Percentiles rank a stretch among this genome's conserved stretches.
Evolutionary conservation across 192 early-diverging fungal genomes (phyloP).

Genomic region (Coemansia sp.): DNA sequence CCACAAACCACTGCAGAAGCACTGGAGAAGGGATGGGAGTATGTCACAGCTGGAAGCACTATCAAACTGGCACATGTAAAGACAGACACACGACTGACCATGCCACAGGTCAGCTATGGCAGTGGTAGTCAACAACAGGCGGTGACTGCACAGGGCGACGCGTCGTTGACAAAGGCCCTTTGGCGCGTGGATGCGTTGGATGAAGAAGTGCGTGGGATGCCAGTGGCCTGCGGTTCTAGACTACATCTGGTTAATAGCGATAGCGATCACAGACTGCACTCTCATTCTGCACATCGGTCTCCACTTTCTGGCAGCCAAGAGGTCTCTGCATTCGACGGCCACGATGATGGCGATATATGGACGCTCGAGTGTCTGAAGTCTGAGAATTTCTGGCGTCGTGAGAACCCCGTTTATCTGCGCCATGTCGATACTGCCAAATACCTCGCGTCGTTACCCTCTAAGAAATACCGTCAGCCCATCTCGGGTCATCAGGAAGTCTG

Average conservation of each 20-base stretch:
- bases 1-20: neutral
- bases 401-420: slow-evolving; percentile 26
- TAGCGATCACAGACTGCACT: slow-evolving; percentile 42
- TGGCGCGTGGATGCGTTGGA: slow-evolving; percentile 28
- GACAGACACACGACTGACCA: slow-evolving; percentile 26
- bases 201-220: slow-evolving; percentile 11
- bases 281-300: slow-evolving; percentile 38
- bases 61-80: slow-evolving; percentile 43
- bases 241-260: slow-evolving; percentile 49
- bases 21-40: slow-evolving; percentile 39
- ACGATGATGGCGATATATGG: slow-evolving; percentile 49
- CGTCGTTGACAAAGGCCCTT: slow-evolving; percentile 21
- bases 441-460: slow-evolving; percentile 34
- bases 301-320: slow-evolving; percentile 50
- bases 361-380: slow-evolving; percentile 29
- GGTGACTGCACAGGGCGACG: slow-evolving; percentile 31
- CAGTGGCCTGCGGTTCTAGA: slow-evolving; percentile 17
- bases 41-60: slow-evolving; percentile 44
- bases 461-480: slow-evolving; percentile 50
- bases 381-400: slow-evolving; percentile 26
- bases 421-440: slow-evolving; percentile 41
- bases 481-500: slow-evolving; percentile 49
- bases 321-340: slow-evolving; percentile 50
- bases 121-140: slow-evolving; percentile 54
- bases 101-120: slow-evolving; percentile 54